phyloP scores from a whole-genome alignment of 2,329 filamentous ascomycete species.

The Hirsutella rhossiliensis region DNA sequence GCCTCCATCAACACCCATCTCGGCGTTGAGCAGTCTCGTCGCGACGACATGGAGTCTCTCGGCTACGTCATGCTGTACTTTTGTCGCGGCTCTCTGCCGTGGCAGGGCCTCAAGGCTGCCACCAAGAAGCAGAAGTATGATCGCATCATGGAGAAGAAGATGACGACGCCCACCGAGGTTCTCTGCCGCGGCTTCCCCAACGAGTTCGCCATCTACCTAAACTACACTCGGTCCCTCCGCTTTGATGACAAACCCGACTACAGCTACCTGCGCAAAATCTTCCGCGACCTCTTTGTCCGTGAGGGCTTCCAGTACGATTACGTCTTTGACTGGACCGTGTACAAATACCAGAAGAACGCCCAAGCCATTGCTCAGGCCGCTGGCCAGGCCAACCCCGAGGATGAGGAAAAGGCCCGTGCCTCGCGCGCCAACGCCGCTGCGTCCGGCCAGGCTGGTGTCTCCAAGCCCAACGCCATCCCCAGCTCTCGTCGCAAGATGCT shows the following conservation, averaged over 20 bases:
- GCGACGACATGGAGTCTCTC: conserved; percentile 98
- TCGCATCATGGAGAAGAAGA: conserved; percentile 99
- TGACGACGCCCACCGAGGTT: conserved; percentile 97
- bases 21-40: conserved; percentile 96
- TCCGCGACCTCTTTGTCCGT: conserved; percentile 96
- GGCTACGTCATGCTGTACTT: conserved; percentile 99
- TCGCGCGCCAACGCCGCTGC: conserved; percentile 54
- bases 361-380: conserved; percentile 83
- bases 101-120: conserved; percentile 96
- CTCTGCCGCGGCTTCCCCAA: conserved; percentile 98
- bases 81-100: conserved; percentile 95
- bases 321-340: conserved; percentile 99
- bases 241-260: conserved; percentile 99
- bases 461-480: conserved; percentile 62
- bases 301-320: conserved; percentile 99
- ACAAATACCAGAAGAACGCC: conserved; percentile 99
- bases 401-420: conserved; percentile 64
- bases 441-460: conserved; percentile 48
- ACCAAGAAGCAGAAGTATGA: conserved; percentile 99
- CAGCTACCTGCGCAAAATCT: conserved; percentile 99
- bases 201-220: conserved; percentile 98
- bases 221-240: conserved; percentile 96
- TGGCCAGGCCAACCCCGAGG: conserved; percentile 53
- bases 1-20: conserved; percentile 98
- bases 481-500: conserved; percentile 77